Evolutionary conservation across 2,329 filamentous ascomycete species (phyloP), one percentile per base, ranked within the genome.

Genomic region (Tolypocladium endophyticum): DNA sequence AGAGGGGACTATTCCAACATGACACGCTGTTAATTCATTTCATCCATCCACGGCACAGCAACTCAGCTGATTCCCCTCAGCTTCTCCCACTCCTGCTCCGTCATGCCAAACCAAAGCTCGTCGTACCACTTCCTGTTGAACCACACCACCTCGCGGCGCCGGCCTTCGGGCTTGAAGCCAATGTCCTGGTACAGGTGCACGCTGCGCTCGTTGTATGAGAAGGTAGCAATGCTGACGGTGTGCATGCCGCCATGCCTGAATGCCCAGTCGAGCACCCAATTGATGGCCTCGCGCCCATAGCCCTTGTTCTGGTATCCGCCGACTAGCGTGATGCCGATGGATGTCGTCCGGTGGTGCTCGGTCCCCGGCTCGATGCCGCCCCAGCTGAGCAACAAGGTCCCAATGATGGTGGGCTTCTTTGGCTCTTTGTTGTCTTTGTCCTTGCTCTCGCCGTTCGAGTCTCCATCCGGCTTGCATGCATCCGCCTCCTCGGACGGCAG

Each of bases 221-320:
- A 74, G 7, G 71, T 72, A 9, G 67, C 64, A 20, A 81, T 70
- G 41, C 67, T 68, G 36, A 81, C 72, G 12, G 73, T 69, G 62
- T 81, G 78, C 69, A 81, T 62, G 11, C 74, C 75, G 4, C 70
- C 76, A 33, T 71, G 69, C 36, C 62, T 62, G 64, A 81, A 81
- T 0, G 74, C 74, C 72, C 77, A 81, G 54, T 76, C 71, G n/a
- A 79, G 63, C 8, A 69, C 72, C 78, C 77, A 82, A 35, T 68
- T 67, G 59, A 81, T 74, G 5, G 76, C 75, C 64, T 81, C 78
- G 23, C 65, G 65, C 8, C 79, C 78, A 61, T 80, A 81, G 0
- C 79, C 76, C 41, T 69, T 63, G 25, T 69, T 67, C 60, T 78
- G 75, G 62, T 73, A 71, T 6, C 58, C 38, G 1, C 66, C 63